phyloP scores from a whole-genome alignment of 176 grass and related monocot species.

The Echinochloa phyllopogon region DNA sequence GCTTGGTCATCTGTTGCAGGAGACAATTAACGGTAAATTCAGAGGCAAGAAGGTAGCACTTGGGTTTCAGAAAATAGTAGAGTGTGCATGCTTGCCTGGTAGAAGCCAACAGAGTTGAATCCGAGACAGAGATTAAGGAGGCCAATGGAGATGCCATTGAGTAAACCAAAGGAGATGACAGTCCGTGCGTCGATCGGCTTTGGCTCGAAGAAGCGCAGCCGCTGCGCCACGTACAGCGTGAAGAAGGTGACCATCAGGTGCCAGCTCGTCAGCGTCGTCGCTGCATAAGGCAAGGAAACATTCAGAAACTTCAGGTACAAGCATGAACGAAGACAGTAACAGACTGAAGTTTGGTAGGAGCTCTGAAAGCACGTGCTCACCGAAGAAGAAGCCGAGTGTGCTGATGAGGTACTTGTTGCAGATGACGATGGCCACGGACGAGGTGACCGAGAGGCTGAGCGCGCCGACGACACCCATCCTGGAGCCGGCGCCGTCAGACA shows the following conservation, averaged over 20 bases:
- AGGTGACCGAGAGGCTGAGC: slow-evolving; percentile 71
- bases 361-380: slow-evolving; percentile 47
- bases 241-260: slow-evolving; percentile 92
- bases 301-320: neutral
- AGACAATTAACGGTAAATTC: neutral
- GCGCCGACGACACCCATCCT: slow-evolving; percentile 63
- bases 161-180: slow-evolving; percentile 77
- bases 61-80: neutral
- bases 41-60: neutral
- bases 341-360: neutral
- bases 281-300: slow-evolving; percentile 36
- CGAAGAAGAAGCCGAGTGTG: slow-evolving; percentile 77
- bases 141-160: slow-evolving; percentile 90
- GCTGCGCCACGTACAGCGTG: slow-evolving; percentile 83
- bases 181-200: slow-evolving; percentile 77
- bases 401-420: slow-evolving; percentile 98
- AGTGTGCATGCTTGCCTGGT: slow-evolving; percentile 59
- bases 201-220: slow-evolving; percentile 82
- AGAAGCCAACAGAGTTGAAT: slow-evolving; percentile 98
- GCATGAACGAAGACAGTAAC: neutral
- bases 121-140: slow-evolving; percentile 97
- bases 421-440: slow-evolving; percentile 88
- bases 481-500: slow-evolving; percentile 54
- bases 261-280: slow-evolving; percentile 96
- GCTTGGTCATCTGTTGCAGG: slow-evolving; percentile 88